Evolutionary conservation across 768 basidiomycete genomes (phyloP), one percentile per base, ranked within the genome.

Genomic region (Glaciozyma martinii): DNA sequence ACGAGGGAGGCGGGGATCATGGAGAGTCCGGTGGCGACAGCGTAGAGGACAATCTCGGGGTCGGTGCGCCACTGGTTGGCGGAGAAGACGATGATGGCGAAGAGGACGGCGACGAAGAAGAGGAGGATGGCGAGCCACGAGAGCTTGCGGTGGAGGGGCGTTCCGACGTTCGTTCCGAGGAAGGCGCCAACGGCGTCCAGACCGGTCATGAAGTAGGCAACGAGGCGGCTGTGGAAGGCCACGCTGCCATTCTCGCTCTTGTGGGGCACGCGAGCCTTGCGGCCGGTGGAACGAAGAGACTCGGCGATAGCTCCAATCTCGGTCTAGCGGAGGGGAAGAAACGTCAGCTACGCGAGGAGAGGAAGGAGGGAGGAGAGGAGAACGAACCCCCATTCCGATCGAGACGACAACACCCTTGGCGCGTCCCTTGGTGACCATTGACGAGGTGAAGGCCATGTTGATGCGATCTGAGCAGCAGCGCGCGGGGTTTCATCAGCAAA

Each of bases 391-490:
- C 79, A 80, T 80, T 9, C 76, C 79, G 27, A 76, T 80, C 16
- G 73, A 69, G 62, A 76, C 72, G 63, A 80, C 77, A 57, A 80
- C 67, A 37, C 75, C 76, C 23, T 76, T 74, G 5, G 75, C 78
- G 60, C 79, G 75, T 49, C 80, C 80, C 71, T 80, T 80, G 64
- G 78, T 78, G 44, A 80, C 76, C 56, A 77, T 77, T 25, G 76
- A 74, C 27, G 78, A 77, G 8, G 78, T 76, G 71, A 78, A 80
- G 30, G 78, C 72, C 66, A 75, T 71, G 46, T 67, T 73, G 61
- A 71, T 67, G 29, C 74, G 71, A 56, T 73, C 71, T 55, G 61
- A 27, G 6, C 15, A 25, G 29, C 2, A 9, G n/a, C n/a, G n/a
- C n/a, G n/a, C n/a, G n/a, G n/a, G 33, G 16, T 10, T 3, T 2